A percentile compares a stretch with the other conserved stretches of the same genome.
Conservation (phyloP, 2,329 filamentous ascomycete genomes). For the Madurella fahalii region DNA sequence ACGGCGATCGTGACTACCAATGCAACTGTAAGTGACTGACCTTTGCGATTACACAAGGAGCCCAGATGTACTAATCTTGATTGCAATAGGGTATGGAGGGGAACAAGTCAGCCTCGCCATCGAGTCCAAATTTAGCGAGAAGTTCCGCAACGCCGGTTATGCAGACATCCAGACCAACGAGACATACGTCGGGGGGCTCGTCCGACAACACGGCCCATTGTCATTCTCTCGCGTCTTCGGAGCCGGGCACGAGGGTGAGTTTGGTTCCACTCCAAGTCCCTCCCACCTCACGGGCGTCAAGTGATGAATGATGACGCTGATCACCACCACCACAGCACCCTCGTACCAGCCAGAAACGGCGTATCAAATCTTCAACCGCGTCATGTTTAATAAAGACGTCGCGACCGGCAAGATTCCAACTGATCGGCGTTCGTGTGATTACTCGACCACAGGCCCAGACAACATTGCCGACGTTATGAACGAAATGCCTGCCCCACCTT, state of each 20-base stretch:
- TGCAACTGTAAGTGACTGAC: slow-evolving; percentile 36
- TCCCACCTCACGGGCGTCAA: no score
- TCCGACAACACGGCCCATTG: slow-evolving; percentile 62
- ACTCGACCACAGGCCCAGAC: slow-evolving; percentile 5
- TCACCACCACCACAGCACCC: slow-evolving; percentile 31
- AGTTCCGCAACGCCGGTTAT: slow-evolving; percentile 61
- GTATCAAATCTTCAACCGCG: slow-evolving; percentile 46
- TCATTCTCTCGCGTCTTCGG: slow-evolving; percentile 55
- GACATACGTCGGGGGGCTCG: slow-evolving; percentile 57
- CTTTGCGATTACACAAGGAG: background rate
- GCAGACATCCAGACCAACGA: slow-evolving; percentile 57
- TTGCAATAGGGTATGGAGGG: slow-evolving; percentile 41
- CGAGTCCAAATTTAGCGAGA: slow-evolving; percentile 53
- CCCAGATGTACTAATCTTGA: background rate
- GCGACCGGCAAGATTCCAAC: slow-evolving; percentile 39
- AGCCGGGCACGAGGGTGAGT: slow-evolving; percentile 44
- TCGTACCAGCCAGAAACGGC: slow-evolving; percentile 46
- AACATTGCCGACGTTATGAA: slow-evolving; percentile 2
- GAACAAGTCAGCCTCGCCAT: slow-evolving; percentile 50
- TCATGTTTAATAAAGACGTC: slow-evolving; percentile 44
- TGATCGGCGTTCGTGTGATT: background rate
- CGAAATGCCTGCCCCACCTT: background rate
- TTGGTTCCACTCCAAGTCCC: background rate
- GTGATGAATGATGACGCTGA: no score
- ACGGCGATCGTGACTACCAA: slow-evolving; percentile 53